Conservation (phyloP, 179 eudicot genomes). For the Spinacia oleracea region DNA sequence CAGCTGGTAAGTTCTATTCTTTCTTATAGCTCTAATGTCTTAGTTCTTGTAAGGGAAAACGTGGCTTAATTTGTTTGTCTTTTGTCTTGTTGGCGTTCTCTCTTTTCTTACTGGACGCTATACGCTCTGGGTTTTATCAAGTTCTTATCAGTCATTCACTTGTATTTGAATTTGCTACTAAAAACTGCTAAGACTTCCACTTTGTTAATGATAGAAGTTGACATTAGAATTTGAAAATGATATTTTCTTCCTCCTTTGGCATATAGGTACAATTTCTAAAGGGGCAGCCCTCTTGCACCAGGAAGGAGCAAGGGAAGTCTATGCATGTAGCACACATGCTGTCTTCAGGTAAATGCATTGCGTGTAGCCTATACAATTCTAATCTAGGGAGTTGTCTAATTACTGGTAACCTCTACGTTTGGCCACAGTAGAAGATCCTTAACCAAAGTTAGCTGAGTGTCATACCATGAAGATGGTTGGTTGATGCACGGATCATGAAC, state of each 20-base stretch:
- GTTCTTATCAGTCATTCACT: neutral
- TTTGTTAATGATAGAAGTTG: neutral
- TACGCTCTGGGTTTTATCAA: neutral
- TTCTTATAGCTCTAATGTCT: neutral
- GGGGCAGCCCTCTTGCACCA: constrained; percentile 80
- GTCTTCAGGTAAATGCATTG: constrained; percentile 64
- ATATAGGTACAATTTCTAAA: constrained; percentile 75
- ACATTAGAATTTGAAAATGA: neutral
- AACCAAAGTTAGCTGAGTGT: neutral
- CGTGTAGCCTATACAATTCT: neutral
- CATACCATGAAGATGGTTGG: neutral
- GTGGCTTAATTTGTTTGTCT: neutral
- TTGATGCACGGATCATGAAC: neutral
- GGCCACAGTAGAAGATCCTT: neutral
- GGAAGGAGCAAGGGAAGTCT: constrained; percentile 92
- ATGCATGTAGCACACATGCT: constrained; percentile 91
- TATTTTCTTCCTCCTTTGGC: constrained; percentile 5
- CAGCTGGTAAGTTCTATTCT: constrained; percentile 49
- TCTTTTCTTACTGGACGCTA: neutral
- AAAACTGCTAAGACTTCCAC: neutral
- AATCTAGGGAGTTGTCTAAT: neutral
- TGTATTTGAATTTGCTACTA: neutral
- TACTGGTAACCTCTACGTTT: neutral
- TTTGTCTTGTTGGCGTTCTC: neutral
- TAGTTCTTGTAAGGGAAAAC: neutral